Percentiles rank a stretch among this genome's conserved stretches.
phyloP scores from a whole-genome alignment of 2,329 filamentous ascomycete species.

The Alternaria tenuissima region DNA sequence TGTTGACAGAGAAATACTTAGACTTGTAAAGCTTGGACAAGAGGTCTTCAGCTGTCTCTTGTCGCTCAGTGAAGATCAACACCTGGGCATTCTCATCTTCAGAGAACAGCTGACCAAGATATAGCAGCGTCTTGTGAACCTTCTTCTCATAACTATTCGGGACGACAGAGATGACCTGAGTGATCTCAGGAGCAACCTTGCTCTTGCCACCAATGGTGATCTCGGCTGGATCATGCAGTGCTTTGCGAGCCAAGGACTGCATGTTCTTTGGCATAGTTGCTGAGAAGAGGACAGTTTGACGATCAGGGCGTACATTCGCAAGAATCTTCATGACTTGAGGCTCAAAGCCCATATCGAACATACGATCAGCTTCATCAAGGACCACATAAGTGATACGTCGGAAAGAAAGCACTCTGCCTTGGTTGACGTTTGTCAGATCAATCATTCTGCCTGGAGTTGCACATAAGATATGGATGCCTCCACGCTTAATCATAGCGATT shows the following conservation, averaged over 20 bases:
- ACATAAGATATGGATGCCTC: slow-evolving; percentile 90
- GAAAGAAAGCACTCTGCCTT: slow-evolving; percentile 92
- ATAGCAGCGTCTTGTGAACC: slow-evolving; percentile 81
- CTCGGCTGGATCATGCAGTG: slow-evolving; percentile 83
- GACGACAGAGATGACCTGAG: slow-evolving; percentile 84
- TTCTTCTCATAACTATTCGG: slow-evolving; percentile 70
- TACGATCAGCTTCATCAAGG: slow-evolving; percentile 95
- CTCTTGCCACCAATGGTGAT: slow-evolving; percentile 90
- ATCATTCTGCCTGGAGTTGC: slow-evolving; percentile 94
- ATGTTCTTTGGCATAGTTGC: slow-evolving; percentile 96
- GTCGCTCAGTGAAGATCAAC: slow-evolving; percentile 89
- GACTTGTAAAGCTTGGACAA: slow-evolving; percentile 42
- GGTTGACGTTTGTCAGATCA: slow-evolving; percentile 90
- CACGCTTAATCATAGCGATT: slow-evolving; percentile 94
- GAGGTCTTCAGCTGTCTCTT: slow-evolving; percentile 70
- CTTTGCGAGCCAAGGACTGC: slow-evolving; percentile 88
- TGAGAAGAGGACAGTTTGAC: slow-evolving; percentile 94
- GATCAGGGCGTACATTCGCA: slow-evolving; percentile 87
- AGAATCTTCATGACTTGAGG: slow-evolving; percentile 98
- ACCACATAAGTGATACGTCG: slow-evolving; percentile 91
- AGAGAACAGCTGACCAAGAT: slow-evolving; percentile 86
- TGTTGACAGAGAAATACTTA: slow-evolving; percentile 64
- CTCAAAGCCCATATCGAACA: slow-evolving; percentile 99
- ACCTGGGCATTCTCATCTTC: slow-evolving; percentile 89
- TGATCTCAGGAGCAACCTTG: slow-evolving; percentile 75